phyloP scores from a whole-genome alignment of 2,329 filamentous ascomycete species.

The Verticillium isaacii region DNA sequence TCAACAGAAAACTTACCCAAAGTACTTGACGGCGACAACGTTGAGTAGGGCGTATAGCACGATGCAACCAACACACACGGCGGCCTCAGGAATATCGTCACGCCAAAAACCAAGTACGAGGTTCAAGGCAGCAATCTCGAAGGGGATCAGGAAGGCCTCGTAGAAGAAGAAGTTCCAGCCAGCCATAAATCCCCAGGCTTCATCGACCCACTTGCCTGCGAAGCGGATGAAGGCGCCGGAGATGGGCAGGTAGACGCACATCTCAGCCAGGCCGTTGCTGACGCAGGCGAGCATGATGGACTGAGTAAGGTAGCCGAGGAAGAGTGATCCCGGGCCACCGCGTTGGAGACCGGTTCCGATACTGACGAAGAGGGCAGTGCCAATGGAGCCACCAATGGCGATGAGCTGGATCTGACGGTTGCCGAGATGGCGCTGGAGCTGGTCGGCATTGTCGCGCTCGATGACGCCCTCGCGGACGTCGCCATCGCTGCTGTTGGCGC shows the following conservation, averaged over 20 bases:
- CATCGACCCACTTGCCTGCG: slow-evolving; percentile 61
- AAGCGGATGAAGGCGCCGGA: slow-evolving; percentile 60
- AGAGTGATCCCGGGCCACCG: slow-evolving; percentile 43
- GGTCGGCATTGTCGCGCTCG: slow-evolving; percentile 8
- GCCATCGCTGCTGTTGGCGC: not conserved
- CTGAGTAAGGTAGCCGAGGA: slow-evolving; percentile 56
- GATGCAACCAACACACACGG: slow-evolving; percentile 8
- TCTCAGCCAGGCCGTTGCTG: slow-evolving; percentile 63
- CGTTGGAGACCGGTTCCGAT: slow-evolving; percentile 50
- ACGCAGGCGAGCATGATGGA: slow-evolving; percentile 51
- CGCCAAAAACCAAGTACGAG: slow-evolving; percentile 15
- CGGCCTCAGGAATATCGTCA: slow-evolving; percentile 10
- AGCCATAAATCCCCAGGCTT: slow-evolving; percentile 54
- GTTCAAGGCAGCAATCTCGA: slow-evolving; percentile 37
- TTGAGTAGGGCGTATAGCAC: slow-evolving; percentile 21
- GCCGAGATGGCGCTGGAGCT: slow-evolving; percentile 34
- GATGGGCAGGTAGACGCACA: slow-evolving; percentile 59
- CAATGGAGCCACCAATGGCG: slow-evolving; percentile 54
- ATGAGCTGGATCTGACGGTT: slow-evolving; percentile 56
- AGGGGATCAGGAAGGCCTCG: slow-evolving; percentile 36
- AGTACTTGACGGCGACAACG: slow-evolving; percentile 16
- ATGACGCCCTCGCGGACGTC: not conserved
- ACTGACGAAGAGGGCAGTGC: slow-evolving; percentile 55
- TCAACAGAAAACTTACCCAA: slow-evolving; percentile 2
- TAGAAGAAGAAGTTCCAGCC: slow-evolving; percentile 42